Percentiles rank a stretch among this genome's conserved stretches.
Evolutionary conservation across 2,329 filamentous ascomycete species (phyloP).

Genomic region (Daldinia sp.): DNA sequence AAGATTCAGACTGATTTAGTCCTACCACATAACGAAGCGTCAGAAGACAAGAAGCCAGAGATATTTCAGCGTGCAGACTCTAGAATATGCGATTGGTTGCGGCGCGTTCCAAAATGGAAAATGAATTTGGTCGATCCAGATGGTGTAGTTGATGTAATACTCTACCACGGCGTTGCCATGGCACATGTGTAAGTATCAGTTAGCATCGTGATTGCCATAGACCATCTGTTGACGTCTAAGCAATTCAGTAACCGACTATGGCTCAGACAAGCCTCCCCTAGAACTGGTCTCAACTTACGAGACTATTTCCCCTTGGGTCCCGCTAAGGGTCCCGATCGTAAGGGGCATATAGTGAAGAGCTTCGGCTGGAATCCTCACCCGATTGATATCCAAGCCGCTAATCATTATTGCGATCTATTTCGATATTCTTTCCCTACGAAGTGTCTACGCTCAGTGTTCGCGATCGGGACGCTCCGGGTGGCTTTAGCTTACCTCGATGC

Average conservation of each 20-base stretch:
- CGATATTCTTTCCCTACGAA: conserved; percentile 44
- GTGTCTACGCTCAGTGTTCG: conserved; percentile 41
- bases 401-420: conserved; percentile 46
- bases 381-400: conserved; percentile 47
- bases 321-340: conserved; percentile 39
- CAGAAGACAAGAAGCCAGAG: conserved; percentile 39
- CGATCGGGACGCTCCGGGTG: conserved; percentile 39
- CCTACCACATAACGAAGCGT: conserved; percentile 40
- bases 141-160: conserved; percentile 50
- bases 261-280: conserved; percentile 40
- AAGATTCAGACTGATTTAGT: conserved; percentile 48
- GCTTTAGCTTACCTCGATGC: conserved; percentile 47
- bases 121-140: conserved; percentile 49
- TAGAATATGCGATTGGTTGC: conserved; percentile 50
- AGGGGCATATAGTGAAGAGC: conserved; percentile 42
- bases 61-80: conserved; percentile 48
- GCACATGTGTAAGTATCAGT: conserved; percentile 48
- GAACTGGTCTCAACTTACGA: conserved; percentile 43
- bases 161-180: conserved; percentile 49
- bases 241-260: conserved; percentile 41
- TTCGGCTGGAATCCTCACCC: conserved; percentile 45
- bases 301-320: conserved; percentile 46
- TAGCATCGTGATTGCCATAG: neutral
- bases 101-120: conserved; percentile 52
- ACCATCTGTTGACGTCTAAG: conserved; percentile 6